Conservation (phyloP, 805 yeast genomes). For the Tetrapisispora pingtungensis region DNA sequence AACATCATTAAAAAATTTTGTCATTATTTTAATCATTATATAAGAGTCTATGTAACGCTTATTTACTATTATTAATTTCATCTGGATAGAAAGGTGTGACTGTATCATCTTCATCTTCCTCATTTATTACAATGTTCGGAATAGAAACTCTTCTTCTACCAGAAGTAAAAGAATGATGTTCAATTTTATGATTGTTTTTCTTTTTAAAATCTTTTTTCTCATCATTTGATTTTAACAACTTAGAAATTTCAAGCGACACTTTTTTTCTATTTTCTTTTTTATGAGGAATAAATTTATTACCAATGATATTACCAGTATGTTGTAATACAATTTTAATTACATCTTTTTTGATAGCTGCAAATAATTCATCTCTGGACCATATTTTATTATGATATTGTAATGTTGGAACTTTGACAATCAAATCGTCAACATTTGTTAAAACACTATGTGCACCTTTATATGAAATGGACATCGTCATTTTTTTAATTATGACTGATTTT, state of each 20-base stretch:
- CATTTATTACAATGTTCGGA: neutral
- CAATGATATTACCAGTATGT: slow-evolving; percentile 52
- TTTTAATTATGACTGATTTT: slow-evolving; percentile 39
- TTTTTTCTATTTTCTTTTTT: slow-evolving; percentile 28
- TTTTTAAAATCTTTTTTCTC: neutral
- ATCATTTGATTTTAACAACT: slow-evolving; percentile 9
- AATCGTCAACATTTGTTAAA: slow-evolving; percentile 48
- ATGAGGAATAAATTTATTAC: slow-evolving; percentile 46
- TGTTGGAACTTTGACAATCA: slow-evolving; percentile 42
- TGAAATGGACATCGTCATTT: slow-evolving; percentile 48
- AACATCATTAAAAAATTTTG: too few species aligned
- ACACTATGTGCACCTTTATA: slow-evolving; percentile 54
- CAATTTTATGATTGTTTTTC: neutral
- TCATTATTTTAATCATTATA: too few species aligned
- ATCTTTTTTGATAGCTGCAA: slow-evolving; percentile 42
- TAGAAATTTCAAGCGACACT: slow-evolving; percentile 14
- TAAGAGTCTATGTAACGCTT: too few species aligned
- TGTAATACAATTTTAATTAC: slow-evolving; percentile 44
- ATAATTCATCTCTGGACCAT: slow-evolving; percentile 52
- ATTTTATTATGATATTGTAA: slow-evolving; percentile 37
- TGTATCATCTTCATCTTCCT: slow-evolving; percentile 1
- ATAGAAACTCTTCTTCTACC: neutral
- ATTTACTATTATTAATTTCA: neutral
- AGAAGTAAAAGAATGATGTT: neutral
- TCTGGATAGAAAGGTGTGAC: neutral